Percentiles rank a stretch among this genome's conserved stretches.
Evolutionary conservation across 108 stramenopile genomes (phyloP).

Genomic region (Epipyxis sp.): DNA sequence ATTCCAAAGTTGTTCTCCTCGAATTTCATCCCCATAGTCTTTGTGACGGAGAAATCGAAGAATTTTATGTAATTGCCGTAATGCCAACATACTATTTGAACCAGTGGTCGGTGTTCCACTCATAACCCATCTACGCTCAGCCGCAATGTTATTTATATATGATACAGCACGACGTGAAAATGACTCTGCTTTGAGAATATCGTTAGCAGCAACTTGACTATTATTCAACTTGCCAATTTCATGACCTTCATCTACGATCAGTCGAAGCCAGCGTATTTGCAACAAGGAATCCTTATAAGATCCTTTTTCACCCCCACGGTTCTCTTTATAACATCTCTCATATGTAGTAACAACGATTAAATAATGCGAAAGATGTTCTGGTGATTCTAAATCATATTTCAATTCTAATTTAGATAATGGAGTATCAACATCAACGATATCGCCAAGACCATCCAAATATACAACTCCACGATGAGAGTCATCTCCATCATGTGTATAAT

Average conservation of each 20-base stretch:
- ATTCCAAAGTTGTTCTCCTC: slow-evolving; percentile 2
- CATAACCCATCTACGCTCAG: slow-evolving; percentile 74
- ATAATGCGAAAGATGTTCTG: slow-evolving; percentile 31
- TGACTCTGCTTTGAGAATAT: background rate
- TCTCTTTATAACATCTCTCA: slow-evolving; percentile 29
- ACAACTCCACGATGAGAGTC: background rate
- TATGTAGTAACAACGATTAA: slow-evolving; percentile 48
- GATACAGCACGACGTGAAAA: too few species aligned
- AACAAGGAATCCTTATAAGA: slow-evolving; percentile 33
- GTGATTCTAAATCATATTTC: slow-evolving; percentile 23
- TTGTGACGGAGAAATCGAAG: slow-evolving; percentile 41
- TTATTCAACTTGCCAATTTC: slow-evolving; percentile 53
- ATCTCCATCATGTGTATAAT: background rate
- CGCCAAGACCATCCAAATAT: background rate
- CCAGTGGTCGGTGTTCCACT: slow-evolving; percentile 67
- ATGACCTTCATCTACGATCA: slow-evolving; percentile 74
- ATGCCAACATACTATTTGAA: slow-evolving; percentile 30
- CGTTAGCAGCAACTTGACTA: background rate
- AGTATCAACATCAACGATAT: slow-evolving; percentile 31
- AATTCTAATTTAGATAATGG: background rate
- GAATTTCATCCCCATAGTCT: slow-evolving; percentile 27
- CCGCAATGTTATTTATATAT: slow-evolving; percentile 61
- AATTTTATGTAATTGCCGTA: slow-evolving; percentile 34
- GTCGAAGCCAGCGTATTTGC: slow-evolving; percentile 57
- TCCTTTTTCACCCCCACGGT: background rate